Evolutionary conservation across 371 early-diverging fungal species (phyloP).

Genomic region (Mucor plumbeus): DNA sequence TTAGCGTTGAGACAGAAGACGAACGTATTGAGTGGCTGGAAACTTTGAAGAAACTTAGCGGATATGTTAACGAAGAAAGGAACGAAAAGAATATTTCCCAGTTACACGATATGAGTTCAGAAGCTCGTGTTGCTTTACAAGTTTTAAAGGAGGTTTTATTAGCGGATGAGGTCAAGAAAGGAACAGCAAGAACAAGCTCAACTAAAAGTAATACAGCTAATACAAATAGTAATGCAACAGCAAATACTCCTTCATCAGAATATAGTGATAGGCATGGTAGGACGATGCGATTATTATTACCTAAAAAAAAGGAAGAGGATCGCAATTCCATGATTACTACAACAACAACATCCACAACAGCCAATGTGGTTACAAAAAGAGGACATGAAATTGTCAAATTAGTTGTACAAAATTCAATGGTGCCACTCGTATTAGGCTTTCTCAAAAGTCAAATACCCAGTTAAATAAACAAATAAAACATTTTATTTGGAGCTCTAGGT

Average conservation of each 20-base stretch:
- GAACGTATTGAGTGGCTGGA: conserved; percentile 57
- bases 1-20: conserved; percentile 60
- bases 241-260: not conserved
- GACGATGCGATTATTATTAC: conserved; percentile 13
- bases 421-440: conserved; percentile 63
- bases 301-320: conserved; percentile 25
- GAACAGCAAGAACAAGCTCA: conserved; percentile 17
- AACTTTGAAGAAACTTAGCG: conserved; percentile 39
- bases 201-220: not conserved
- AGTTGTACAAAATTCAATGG: conserved; percentile 66
- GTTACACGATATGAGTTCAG: conserved; percentile 16
- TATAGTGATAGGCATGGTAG: not conserved
- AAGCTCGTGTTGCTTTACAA: conserved; percentile 58
- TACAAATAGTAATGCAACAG: not conserved
- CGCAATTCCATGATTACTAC: conserved; percentile 5
- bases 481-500: no score
- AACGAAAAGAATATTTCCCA: conserved; percentile 28
- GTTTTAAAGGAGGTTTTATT: conserved; percentile 61
- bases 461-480: not conserved
- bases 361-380: conserved; percentile 53
- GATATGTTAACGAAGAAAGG: conserved; percentile 37
- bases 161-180: conserved; percentile 57
- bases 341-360: conserved; percentile 28
- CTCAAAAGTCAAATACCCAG: conserved; percentile 35
- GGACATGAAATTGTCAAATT: conserved; percentile 62